Percentiles rank a stretch among this genome's conserved stretches.
Evolutionary conservation across 495 filamentous ascomycete genomes (phyloP).

Genomic region (Rhypophila decipiens): DNA sequence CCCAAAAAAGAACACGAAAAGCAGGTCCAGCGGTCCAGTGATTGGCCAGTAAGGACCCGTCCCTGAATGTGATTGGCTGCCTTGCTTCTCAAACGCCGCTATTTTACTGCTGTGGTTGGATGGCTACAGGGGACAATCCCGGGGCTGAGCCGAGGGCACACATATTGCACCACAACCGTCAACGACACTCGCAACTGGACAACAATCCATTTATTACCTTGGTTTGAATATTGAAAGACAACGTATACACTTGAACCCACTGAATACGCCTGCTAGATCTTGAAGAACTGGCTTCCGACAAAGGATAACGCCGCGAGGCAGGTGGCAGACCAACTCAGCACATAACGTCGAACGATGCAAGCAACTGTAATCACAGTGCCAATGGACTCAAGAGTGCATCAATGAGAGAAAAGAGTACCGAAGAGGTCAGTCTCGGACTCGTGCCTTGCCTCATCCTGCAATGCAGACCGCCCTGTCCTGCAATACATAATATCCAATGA

Average conservation of each 20-base stretch:
- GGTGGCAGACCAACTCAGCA: neutral
- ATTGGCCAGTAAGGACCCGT: neutral
- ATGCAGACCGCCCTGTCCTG: neutral
- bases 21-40: neutral
- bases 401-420: neutral
- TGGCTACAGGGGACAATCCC: neutral
- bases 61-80: slow-evolving; percentile 11
- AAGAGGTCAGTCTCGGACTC: neutral
- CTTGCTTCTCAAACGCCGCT: slow-evolving; percentile 9
- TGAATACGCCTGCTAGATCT: too few species aligned
- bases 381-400: too few species aligned
- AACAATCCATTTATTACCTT: too few species aligned
- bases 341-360: neutral
- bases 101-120: neutral
- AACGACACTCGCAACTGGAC: neutral
- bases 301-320: neutral
- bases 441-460: neutral
- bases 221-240: too few species aligned
- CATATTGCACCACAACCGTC: neutral
- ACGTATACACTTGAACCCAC: too few species aligned
- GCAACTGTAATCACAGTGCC: too few species aligned
- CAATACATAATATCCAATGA: neutral
- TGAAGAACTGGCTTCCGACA: too few species aligned
- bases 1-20: neutral
- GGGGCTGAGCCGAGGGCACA: neutral